Percentiles rank a stretch among this genome's conserved stretches.
These are phyloP conservation scores for Carex myosuroides DNA, from an alignment of 176 grass and related monocot species.

Conservation along the genomic window DNA sequence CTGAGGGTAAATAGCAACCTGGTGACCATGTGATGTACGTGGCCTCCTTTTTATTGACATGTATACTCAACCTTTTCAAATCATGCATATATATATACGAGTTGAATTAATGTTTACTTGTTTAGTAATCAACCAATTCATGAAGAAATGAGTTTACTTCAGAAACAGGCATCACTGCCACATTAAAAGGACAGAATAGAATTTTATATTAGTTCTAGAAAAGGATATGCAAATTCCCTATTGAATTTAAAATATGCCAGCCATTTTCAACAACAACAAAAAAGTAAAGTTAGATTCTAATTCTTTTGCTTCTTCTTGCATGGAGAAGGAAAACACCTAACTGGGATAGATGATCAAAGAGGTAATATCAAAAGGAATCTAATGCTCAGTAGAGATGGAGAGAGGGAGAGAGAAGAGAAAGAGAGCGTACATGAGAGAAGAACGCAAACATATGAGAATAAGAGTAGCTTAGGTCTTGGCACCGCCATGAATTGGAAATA, in stretches of 20 bases:
- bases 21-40: conserved; percentile 17
- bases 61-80: neutral
- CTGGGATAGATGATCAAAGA: neutral
- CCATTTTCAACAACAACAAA: neutral
- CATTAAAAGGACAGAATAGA: neutral
- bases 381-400: neutral
- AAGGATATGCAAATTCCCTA: neutral
- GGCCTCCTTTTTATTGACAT: neutral
- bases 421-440: conserved; percentile 27
- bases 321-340: neutral
- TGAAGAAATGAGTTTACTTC: neutral
- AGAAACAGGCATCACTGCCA: neutral
- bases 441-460: conserved; percentile 16
- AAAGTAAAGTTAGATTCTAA: neutral
- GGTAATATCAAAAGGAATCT: neutral
- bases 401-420: conserved; percentile 10
- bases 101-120: neutral
- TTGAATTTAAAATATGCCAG: neutral
- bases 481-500: conserved; percentile 12
- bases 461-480: neutral
- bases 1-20: neutral
- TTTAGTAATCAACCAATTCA: neutral
- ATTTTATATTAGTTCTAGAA: neutral
- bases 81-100: neutral
- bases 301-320: neutral